phyloP scores from a whole-genome alignment of 352 stramenopile species.

The Phytophthora ohioensis region DNA sequence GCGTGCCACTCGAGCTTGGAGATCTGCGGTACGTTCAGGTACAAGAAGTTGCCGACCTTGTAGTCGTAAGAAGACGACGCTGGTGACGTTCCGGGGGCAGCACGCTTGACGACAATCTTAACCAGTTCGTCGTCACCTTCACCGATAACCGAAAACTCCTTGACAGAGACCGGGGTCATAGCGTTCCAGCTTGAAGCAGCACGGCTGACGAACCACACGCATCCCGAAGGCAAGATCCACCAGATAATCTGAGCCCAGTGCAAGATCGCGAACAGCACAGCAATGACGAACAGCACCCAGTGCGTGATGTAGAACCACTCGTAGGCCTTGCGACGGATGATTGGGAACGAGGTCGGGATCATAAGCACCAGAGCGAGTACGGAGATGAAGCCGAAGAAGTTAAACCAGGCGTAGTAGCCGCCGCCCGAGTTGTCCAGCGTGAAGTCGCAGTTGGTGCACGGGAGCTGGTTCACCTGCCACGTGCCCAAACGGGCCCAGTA shows the following conservation, averaged over 20 bases:
- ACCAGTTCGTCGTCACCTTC: constrained; percentile 47
- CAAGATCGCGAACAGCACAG: constrained; percentile 64
- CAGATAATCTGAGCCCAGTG: constrained; percentile 70
- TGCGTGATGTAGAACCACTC: constrained; percentile 71
- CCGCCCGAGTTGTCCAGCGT: constrained; percentile 45
- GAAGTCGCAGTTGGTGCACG: constrained; percentile 64
- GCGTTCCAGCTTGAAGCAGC: constrained; percentile 56
- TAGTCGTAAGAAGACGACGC: constrained; percentile 48
- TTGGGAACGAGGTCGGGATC: constrained; percentile 60
- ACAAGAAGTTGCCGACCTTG: constrained; percentile 65
- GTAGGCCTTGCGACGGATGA: constrained; percentile 63
- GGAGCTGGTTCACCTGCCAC: constrained; percentile 55
- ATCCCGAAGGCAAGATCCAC: constrained; percentile 60
- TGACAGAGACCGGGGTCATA: constrained; percentile 49
- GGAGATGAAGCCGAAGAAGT: constrained; percentile 64
- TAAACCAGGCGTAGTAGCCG: constrained; percentile 72
- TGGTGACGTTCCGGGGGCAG: constrained; percentile 43
- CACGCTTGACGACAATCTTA: constrained; percentile 57
- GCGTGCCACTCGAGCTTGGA: constrained; percentile 70
- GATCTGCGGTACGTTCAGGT: constrained; percentile 60
- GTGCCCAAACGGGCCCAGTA: constrained; percentile 52
- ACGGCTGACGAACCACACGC: constrained; percentile 66
- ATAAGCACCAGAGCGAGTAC: constrained; percentile 60
- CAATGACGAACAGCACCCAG: constrained; percentile 62
- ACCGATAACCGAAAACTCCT: constrained; percentile 45